Percentiles rank a stretch among this genome's conserved stretches.
Evolutionary conservation across 2,329 filamentous ascomycete genomes (phyloP).

Genomic region (Sordariomycetes sp.): DNA sequence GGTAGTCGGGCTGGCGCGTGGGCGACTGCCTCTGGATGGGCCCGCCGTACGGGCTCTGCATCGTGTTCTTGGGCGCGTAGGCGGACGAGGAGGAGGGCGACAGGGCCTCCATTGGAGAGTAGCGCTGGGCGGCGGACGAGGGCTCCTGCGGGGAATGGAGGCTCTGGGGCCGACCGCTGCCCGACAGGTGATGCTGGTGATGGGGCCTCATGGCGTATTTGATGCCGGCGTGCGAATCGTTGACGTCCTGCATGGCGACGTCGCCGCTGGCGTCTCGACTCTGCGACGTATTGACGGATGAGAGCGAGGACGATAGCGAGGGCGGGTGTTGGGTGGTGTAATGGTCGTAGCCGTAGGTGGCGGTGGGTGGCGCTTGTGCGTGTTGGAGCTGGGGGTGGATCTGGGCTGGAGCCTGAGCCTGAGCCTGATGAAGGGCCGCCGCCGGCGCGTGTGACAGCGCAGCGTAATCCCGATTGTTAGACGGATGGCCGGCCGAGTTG

Average conservation of each 20-base stretch:
- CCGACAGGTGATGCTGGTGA: conserved; percentile 59
- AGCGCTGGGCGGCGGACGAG: conserved; percentile 75
- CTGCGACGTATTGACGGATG: conserved; percentile 40
- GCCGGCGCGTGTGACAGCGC: neutral
- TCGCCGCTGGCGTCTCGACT: conserved; percentile 62
- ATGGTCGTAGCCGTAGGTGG: conserved; percentile 17
- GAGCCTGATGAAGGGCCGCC: neutral
- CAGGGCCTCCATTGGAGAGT: conserved; percentile 88
- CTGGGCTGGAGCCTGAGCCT: conserved; percentile 3
- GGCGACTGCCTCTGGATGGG: conserved; percentile 60
- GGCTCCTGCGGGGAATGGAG: conserved; percentile 57
- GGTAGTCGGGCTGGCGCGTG: conserved; percentile 51
- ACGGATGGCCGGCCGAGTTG: conserved; percentile 5
- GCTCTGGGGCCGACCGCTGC: conserved; percentile 40
- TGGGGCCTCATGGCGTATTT: conserved; percentile 75
- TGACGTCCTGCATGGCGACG: conserved; percentile 73
- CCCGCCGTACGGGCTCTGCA: conserved; percentile 17
- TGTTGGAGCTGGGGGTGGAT: conserved; percentile 15
- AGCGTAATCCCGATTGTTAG: neutral
- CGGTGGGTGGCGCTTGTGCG: neutral
- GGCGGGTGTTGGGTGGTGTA: conserved; percentile 16
- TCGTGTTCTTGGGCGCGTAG: conserved; percentile 52
- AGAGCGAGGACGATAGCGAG: conserved; percentile 37
- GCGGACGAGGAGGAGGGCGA: conserved; percentile 68
- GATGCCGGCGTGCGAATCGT: conserved; percentile 70